Conservation (phyloP, 768 basidiomycete species). For the Lentinus brumalis region DNA sequence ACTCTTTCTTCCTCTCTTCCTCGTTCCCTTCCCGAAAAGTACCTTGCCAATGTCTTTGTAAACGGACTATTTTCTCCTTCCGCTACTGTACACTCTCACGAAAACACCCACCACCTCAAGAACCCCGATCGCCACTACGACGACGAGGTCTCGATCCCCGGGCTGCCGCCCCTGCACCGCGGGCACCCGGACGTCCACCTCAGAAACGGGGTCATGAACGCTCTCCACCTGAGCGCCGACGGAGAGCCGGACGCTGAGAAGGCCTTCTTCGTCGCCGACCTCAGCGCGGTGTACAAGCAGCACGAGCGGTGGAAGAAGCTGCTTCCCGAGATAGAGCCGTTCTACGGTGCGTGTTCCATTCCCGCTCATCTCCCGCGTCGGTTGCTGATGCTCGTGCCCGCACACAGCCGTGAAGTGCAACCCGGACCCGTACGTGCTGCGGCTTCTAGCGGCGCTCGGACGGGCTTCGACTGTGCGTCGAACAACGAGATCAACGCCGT, state of each 20-base stretch:
- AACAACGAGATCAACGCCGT: constrained; percentile 89
- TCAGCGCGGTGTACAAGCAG: constrained; percentile 83
- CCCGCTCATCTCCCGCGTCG: not conserved
- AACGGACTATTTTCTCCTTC: constrained; percentile 21
- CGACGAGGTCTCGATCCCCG: constrained; percentile 55
- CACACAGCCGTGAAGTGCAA: constrained; percentile 92
- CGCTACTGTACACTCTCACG: constrained; percentile 9
- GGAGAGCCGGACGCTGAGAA: constrained; percentile 78
- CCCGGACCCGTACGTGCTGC: constrained; percentile 92
- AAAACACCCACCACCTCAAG: constrained; percentile 9
- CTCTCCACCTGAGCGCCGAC: constrained; percentile 50
- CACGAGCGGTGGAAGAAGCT: constrained; percentile 78
- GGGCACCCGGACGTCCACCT: constrained; percentile 78
- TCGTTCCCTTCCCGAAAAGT: constrained; percentile 26
- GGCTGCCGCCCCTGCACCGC: constrained; percentile 63
- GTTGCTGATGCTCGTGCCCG: constrained; percentile 28
- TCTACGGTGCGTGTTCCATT: constrained; percentile 69
- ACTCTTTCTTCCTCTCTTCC: constrained; percentile 21
- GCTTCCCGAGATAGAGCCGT: constrained; percentile 88
- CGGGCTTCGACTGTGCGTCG: constrained; percentile 98
- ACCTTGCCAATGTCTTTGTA: constrained; percentile 24
- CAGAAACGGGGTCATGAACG: constrained; percentile 73
- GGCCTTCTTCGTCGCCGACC: constrained; percentile 96
- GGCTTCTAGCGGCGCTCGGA: constrained; percentile 84
- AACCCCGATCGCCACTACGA: constrained; percentile 25